These are phyloP conservation scores for Bipolaris victoriae DNA, from an alignment of 2,329 filamentous ascomycete species.

Conservation along the genomic window DNA sequence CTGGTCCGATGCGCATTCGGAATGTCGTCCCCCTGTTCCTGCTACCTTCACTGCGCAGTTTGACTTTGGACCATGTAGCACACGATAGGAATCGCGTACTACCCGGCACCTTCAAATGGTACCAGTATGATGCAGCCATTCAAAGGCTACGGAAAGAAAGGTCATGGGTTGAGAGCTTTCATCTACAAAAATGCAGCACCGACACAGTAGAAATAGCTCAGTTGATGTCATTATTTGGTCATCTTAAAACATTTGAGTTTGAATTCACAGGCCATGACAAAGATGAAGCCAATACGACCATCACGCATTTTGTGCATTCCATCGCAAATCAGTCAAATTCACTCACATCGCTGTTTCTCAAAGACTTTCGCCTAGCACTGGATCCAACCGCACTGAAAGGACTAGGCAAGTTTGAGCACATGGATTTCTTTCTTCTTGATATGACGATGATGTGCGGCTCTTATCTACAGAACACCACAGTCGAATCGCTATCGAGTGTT, in stretches of 20 bases:
- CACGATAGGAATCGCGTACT: neutral
- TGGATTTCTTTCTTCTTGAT: conserved; percentile 1
- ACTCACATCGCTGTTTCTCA: conserved; percentile 1
- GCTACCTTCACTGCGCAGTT: conserved; percentile 6
- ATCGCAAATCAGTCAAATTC: conserved; percentile 3
- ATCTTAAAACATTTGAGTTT: conserved; percentile 8
- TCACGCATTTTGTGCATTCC: neutral
- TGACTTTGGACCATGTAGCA: conserved; percentile 2
- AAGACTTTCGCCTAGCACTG: neutral
- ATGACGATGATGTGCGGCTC: neutral
- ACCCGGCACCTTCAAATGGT: neutral
- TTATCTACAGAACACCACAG: neutral
- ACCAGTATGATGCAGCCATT: neutral
- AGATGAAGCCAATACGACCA: neutral
- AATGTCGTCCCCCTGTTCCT: conserved; percentile 6
- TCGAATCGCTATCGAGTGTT: neutral
- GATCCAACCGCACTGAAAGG: neutral
- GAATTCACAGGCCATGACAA: neutral
- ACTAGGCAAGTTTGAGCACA: neutral
- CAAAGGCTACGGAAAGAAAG: conserved; percentile 1
- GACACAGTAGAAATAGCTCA: neutral
- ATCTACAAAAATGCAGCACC: neutral
- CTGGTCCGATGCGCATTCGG: conserved; percentile 1
- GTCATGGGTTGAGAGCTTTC: conserved; percentile 7
- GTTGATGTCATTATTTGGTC: neutral